Evolutionary conservation across 441 rosid species (phyloP), one percentile per base, ranked within the genome.

Genomic region (Viola pubescens): DNA sequence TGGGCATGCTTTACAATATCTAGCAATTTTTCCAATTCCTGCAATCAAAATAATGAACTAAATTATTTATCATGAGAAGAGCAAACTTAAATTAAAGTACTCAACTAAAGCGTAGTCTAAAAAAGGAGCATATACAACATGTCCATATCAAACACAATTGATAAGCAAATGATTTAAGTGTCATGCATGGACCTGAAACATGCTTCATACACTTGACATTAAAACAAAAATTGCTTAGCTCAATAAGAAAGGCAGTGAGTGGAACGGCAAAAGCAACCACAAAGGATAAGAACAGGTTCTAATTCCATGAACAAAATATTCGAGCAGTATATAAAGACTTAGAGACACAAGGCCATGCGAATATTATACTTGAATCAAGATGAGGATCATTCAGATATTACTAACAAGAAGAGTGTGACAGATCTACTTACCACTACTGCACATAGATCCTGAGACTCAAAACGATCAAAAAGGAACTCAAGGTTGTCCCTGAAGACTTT

Each of bases 361-460:
- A 6, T 46, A 46, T 12, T 26, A 26, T 26, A 26, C 34, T 26
- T 26, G 34, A 26, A 26, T 26, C 34, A 26, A 26, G 34, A 26
- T 26, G 3, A 26, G 3, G 34, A 26, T 26, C 34, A 1, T 26
- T 26, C 34, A 26, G 34, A 26, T 26, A 26, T 26, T 26, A 26
- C 34, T 26, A 26, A 26, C 34, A 26, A 26, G 34, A 26, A 26
- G 34, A 26, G 2, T 26, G 34, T 26, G 34, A 1, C 34, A 26
- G 34, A 52, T 49, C 48, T 56, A 62, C 74, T 75, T 70, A 94
- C 99, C 82, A 94, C 98, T 53, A 87, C 73, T 52, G 98, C 97
- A 79, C 97, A 91, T 57, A 94, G 70, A 78, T 94, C 99, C 54
- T 94, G 98, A 51, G 96, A 94, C 83, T 91, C 98, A 50, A 94